A percentile compares a stretch with the other conserved stretches of the same genome.
These are phyloP conservation scores for Aspergillus carlsbadensis DNA, from an alignment of 495 filamentous ascomycete genomes.

Conservation along the genomic window DNA sequence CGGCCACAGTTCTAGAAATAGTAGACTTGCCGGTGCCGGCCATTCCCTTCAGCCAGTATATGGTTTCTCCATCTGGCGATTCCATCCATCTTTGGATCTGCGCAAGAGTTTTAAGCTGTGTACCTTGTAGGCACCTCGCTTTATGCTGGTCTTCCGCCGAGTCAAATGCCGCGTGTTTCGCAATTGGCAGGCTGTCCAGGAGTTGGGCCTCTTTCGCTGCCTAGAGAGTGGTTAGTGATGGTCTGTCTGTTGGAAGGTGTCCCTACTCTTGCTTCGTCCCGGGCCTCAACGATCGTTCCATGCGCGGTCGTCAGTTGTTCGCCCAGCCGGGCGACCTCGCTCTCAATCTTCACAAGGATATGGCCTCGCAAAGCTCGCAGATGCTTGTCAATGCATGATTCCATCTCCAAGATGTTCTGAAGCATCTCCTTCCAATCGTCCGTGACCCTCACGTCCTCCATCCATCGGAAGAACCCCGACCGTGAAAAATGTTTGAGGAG, in stretches of 20 bases:
- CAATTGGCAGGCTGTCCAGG: not conserved
- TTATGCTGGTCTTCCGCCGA: not conserved
- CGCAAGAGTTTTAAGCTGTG: not conserved
- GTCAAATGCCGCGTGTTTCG: not conserved
- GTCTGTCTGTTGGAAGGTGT: too few relatives aligned
- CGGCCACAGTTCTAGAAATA: not conserved
- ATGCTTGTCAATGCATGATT: too few relatives aligned
- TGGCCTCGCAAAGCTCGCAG: not conserved
- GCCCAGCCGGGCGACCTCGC: not conserved
- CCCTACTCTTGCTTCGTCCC: not conserved
- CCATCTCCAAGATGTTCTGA: not conserved
- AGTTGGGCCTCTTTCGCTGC: not conserved
- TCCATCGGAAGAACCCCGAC: too few relatives aligned
- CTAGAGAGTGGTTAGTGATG: not conserved
- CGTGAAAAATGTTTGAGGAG: too few relatives aligned
- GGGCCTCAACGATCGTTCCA: not conserved
- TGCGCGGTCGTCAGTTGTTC: too few relatives aligned
- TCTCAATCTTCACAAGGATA: not conserved
- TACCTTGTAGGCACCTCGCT: not conserved
- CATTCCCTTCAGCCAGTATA: slow-evolving; percentile 5
- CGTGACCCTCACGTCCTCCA: too few relatives aligned
- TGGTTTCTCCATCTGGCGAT: not conserved
- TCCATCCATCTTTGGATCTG: not conserved
- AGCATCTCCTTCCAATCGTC: not conserved
- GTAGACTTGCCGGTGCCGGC: slow-evolving; percentile 7